Evolutionary conservation across 139 green algal genomes (phyloP).

Genomic region (Chlorella sp.): DNA sequence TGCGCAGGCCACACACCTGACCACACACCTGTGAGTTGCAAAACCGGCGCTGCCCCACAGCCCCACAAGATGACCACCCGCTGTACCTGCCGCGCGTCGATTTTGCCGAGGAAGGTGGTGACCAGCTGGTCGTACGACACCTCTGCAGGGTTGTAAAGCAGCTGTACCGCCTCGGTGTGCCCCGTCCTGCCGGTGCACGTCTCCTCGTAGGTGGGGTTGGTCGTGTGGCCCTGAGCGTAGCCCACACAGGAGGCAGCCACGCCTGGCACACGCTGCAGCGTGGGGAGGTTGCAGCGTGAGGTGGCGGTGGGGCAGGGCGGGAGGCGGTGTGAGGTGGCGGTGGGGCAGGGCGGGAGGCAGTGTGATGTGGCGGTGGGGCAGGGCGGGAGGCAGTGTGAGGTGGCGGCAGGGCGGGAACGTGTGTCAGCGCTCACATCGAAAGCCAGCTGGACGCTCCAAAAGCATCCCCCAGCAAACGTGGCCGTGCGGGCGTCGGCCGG

Average conservation of each 20-base stretch:
- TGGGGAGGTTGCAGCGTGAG: not conserved
- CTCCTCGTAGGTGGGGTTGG: constrained; percentile 30
- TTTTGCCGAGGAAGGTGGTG: constrained; percentile 15
- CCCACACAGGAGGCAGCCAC: constrained; percentile 43
- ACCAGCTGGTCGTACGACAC: constrained; percentile 22
- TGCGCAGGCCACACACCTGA: too few species aligned
- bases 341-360: not conserved
- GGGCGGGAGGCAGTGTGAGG: not conserved
- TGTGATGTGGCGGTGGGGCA: too few species aligned
- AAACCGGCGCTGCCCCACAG: too few species aligned
- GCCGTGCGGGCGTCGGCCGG: constrained; percentile 26
- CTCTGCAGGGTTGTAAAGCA: constrained; percentile 16
- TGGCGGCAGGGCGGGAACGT: not conserved
- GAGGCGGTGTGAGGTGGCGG: not conserved
- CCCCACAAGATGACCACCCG: too few species aligned
- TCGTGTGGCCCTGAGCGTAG: constrained; percentile 5
- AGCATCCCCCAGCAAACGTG: constrained; percentile 63
- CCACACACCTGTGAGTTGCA: too few species aligned
- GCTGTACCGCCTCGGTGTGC: constrained; percentile 35
- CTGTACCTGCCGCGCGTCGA: constrained; percentile 11
- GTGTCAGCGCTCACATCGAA: constrained; percentile 34
- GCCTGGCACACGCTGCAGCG: constrained; percentile 52
- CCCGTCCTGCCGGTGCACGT: constrained; percentile 22
- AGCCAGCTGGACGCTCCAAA: constrained; percentile 66
- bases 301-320: not conserved